Evolutionary conservation across 2,329 filamentous ascomycete genomes (phyloP), one percentile per base, ranked within the genome.

Genomic region (Diplodia scrobiculata): DNA sequence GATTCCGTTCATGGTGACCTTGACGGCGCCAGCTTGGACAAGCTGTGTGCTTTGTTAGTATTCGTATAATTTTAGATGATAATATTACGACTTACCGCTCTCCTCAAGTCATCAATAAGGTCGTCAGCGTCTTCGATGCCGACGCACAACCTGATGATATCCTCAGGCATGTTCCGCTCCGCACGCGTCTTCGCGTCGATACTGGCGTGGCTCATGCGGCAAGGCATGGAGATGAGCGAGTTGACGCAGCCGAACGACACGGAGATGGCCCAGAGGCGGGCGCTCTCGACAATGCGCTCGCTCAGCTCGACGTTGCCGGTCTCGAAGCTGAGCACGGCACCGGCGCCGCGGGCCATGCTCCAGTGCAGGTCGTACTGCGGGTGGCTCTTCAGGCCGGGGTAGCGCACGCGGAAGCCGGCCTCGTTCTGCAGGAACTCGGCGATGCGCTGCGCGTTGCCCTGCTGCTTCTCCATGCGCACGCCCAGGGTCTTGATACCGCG

Each of bases 181-280:
- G 87, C 48, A 71, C 95, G 84, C 63, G 93, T 98, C 82, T 97
- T 96, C 67, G 92, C 91, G 75, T 98, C 95, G 74, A 99, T 99
- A 76, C 92, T 97, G 47, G 95, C 95, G 79, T 99, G 95, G 79
- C 94, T 98, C 96, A 99, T 99, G 74, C 94, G 92, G 81, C 95
- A 99, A 9, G 95, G 94, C 94, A 99, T 97, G 81, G 93, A 97
- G 79, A 99, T 99, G 77, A 99, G 82, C 76, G 91, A 96, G 82
- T 99, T 99, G 70, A 99, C 95, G 77, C 95, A 98, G 55, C 95
- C 95, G 76, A 99, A 99, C 74, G 92, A 97, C 67, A 99, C 95
- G 70, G 91, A 96, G 72, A 99, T 99, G 38, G 91, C 92, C 88
- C 92, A 99, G 36, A 99, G 83, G 70, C 91, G 87, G 2, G 95